phyloP scores from a whole-genome alignment of 169 alveolate genomes.

The Hepatocystis sp. region DNA sequence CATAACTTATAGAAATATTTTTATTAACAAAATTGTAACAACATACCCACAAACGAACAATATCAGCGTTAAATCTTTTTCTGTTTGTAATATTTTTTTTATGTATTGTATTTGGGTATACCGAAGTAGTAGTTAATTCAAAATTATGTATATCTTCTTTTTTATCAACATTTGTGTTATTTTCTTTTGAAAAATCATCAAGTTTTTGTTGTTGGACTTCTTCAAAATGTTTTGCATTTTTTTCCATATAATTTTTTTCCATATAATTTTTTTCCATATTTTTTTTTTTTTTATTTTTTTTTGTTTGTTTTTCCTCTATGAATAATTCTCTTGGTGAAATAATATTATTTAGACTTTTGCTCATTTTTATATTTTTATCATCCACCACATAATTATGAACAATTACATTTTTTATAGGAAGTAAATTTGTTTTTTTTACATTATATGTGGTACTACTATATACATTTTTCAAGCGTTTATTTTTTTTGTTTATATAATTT shows the following conservation, averaged over 20 bases:
- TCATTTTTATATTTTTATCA: slow-evolving; percentile 94
- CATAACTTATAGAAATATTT: slow-evolving; percentile 32
- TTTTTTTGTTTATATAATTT: neutral
- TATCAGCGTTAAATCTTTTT: slow-evolving; percentile 60
- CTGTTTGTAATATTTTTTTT: neutral
- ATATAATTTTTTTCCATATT: neutral
- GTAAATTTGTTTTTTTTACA: slow-evolving; percentile 44
- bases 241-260: neutral
- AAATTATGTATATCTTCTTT: too few relatives aligned
- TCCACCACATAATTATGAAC: slow-evolving; percentile 96
- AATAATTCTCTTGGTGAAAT: slow-evolving; percentile 92
- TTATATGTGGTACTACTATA: neutral
- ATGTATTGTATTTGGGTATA: slow-evolving; percentile 2
- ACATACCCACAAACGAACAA: slow-evolving; percentile 65
- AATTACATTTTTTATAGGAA: slow-evolving; percentile 93
- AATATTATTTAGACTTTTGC: slow-evolving; percentile 95
- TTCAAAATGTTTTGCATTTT: neutral
- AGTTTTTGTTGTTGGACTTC: too few relatives aligned
- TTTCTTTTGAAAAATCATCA: neutral
- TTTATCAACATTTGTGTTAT: neutral
- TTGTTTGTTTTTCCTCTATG: slow-evolving; percentile 79
- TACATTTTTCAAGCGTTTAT: neutral
- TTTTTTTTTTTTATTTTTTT: neutral
- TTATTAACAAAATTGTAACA: slow-evolving; percentile 43
- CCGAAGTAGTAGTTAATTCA: too few relatives aligned